Evolutionary conservation across 139 green algal species (phyloP).

Genomic region (Picochlorum sp.): DNA sequence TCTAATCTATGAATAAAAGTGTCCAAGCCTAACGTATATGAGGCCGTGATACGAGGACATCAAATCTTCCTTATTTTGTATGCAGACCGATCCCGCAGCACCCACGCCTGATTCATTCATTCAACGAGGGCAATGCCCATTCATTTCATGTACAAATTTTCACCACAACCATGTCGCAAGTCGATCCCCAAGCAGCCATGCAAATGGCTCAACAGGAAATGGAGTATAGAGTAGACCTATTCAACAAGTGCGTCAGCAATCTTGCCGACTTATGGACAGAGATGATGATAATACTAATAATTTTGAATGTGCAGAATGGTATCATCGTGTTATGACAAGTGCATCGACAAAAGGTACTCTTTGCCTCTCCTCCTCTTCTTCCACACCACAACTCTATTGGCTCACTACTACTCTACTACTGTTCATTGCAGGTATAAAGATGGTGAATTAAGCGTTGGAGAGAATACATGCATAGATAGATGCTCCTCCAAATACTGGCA

Average conservation of each 20-base stretch:
- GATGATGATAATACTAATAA: no score
- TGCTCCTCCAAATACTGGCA: slow-evolving; percentile 97
- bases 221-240: slow-evolving; percentile 86
- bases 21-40: no score
- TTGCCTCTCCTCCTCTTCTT: slow-evolving; percentile 1
- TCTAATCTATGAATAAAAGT: no score
- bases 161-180: neutral
- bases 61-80: no score
- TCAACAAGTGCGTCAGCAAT: slow-evolving; percentile 64
- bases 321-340: slow-evolving; percentile 70
- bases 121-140: neutral
- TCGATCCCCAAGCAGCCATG: slow-evolving; percentile 31
- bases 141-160: neutral
- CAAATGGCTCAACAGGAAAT: slow-evolving; percentile 80
- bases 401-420: neutral
- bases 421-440: slow-evolving; percentile 82
- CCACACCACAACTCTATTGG: neutral
- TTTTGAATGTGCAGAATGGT: slow-evolving; percentile 69
- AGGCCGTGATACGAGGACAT: no score
- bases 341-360: slow-evolving; percentile 66
- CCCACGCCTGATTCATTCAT: neutral
- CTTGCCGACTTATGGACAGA: neutral
- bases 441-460: slow-evolving; percentile 81
- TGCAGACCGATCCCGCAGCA: no score
- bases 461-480: slow-evolving; percentile 91